phyloP scores from a whole-genome alignment of 441 rosid species.

The Pelargonium citronellum region DNA sequence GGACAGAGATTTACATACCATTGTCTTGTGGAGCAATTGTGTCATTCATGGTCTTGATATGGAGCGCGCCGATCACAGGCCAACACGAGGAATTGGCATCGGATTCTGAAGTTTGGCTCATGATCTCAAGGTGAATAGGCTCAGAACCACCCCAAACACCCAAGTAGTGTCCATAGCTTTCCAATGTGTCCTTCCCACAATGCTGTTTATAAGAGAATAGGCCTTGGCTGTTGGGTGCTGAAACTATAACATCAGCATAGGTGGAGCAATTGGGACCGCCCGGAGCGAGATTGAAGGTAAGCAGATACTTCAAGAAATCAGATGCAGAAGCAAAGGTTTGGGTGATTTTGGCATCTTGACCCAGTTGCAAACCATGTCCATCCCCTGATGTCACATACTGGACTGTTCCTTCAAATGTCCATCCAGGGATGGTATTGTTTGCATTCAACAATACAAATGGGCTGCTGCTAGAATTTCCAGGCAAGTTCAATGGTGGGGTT shows the following conservation, averaged over 20 bases:
- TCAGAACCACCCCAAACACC: slow-evolving; percentile 43
- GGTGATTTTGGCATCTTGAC: slow-evolving; percentile 47
- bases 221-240: slow-evolving; percentile 40
- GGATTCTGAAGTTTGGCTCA: slow-evolving; percentile 36
- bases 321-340: slow-evolving; percentile 42
- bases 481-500: slow-evolving; percentile 37
- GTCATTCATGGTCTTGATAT: slow-evolving; percentile 26
- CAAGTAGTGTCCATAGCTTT: slow-evolving; percentile 40
- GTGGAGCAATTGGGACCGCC: slow-evolving; percentile 38
- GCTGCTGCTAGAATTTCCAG: slow-evolving; percentile 24
- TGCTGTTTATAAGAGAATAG: slow-evolving; percentile 31
- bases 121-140: slow-evolving; percentile 36
- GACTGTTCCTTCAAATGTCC: slow-evolving; percentile 46
- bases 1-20: slow-evolving; percentile 23
- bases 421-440: slow-evolving; percentile 50
- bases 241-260: slow-evolving; percentile 31
- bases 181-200: slow-evolving; percentile 40
- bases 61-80: slow-evolving; percentile 40
- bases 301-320: slow-evolving; percentile 33
- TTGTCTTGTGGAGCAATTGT: slow-evolving; percentile 25
- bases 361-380: slow-evolving; percentile 44
- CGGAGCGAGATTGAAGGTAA: slow-evolving; percentile 36
- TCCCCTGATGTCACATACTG: slow-evolving; percentile 40
- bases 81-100: slow-evolving; percentile 41
- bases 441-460: slow-evolving; percentile 24